Percentiles rank a stretch among this genome's conserved stretches.
These are phyloP conservation scores for Lentinula boryana DNA, from an alignment of 768 basidiomycete genomes.

Conservation along the genomic window DNA sequence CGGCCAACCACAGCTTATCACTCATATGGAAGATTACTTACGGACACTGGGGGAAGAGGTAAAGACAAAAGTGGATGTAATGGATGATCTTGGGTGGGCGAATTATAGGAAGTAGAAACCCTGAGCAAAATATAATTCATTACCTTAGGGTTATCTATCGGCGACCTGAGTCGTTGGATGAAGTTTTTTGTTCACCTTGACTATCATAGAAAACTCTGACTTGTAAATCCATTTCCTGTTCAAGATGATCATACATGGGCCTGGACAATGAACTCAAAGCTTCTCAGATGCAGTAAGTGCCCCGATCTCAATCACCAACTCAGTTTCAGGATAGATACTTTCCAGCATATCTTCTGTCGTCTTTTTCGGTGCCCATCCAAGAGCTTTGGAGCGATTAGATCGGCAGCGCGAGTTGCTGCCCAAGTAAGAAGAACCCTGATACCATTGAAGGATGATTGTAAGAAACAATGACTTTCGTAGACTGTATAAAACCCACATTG, in stretches of 20 bases:
- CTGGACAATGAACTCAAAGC: not conserved
- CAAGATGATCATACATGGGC: too few species aligned
- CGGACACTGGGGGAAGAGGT: slow-evolving; percentile 69
- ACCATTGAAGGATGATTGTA: not conserved
- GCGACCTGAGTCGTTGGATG: too few species aligned
- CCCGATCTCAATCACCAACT: slow-evolving; percentile 14
- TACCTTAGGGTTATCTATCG: too few species aligned
- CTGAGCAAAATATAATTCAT: too few species aligned
- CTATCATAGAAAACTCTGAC: too few species aligned
- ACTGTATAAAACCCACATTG: slow-evolving; percentile 14
- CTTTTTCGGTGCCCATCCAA: slow-evolving; percentile 42
- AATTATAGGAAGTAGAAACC: slow-evolving; percentile 37
- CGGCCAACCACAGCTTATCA: slow-evolving; percentile 59
- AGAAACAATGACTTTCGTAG: not conserved
- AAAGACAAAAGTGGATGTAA: slow-evolving; percentile 65
- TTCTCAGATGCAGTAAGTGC: not conserved
- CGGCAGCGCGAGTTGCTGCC: slow-evolving; percentile 35
- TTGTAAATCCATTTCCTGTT: too few species aligned
- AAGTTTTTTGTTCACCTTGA: too few species aligned
- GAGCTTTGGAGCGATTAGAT: slow-evolving; percentile 25
- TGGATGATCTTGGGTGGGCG: slow-evolving; percentile 85
- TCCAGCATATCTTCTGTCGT: slow-evolving; percentile 34
- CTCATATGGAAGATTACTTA: slow-evolving; percentile 71
- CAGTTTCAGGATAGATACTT: slow-evolving; percentile 34
- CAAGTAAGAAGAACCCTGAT: slow-evolving; percentile 25